These are phyloP conservation scores for Cercophora newfieldiana DNA, from an alignment of 495 filamentous ascomycete species.

Conservation along the genomic window DNA sequence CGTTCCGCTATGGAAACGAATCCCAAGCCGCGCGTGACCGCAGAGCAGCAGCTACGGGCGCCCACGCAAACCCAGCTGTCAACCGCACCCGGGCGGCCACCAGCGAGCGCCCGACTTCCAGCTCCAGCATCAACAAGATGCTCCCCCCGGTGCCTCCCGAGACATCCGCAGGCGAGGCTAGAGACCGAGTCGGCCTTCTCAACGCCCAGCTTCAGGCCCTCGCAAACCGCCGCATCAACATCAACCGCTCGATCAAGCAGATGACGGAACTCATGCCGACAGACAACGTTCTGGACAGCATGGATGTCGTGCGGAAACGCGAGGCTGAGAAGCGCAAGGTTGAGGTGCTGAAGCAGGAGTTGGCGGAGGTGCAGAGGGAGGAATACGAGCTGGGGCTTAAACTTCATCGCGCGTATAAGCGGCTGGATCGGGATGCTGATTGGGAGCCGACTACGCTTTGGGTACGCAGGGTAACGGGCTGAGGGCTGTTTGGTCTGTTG, in stretches of 20 bases:
- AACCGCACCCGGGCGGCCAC: conserved; percentile 18
- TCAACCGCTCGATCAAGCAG: conserved; percentile 69
- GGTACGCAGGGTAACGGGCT: conserved; percentile 67
- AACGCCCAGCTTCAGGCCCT: conserved; percentile 68
- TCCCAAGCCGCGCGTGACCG: conserved; percentile 23
- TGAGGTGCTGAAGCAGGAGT: conserved; percentile 65
- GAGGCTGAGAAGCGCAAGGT: conserved; percentile 73
- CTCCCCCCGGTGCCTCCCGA: conserved; percentile 61
- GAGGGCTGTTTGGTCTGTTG: no score
- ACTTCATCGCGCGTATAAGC: conserved; percentile 77
- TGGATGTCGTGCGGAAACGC: conserved; percentile 49
- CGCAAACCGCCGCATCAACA: conserved; percentile 64
- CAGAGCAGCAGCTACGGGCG: conserved; percentile 11
- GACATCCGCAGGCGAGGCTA: conserved; percentile 42
- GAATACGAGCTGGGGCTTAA: conserved; percentile 85
- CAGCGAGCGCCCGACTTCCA: conserved; percentile 27
- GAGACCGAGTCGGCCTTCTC: conserved; percentile 65
- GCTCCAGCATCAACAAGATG: conserved; percentile 51
- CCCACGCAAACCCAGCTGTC: conserved; percentile 14
- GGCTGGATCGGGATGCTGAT: conserved; percentile 61
- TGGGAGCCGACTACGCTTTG: conserved; percentile 75
- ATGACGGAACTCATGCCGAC: conserved; percentile 65
- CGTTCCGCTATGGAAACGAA: conserved; percentile 13
- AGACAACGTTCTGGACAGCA: conserved; percentile 48
- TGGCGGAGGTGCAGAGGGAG: conserved; percentile 76